Conservation (phyloP, 192 early-diverging fungal species). For the Kickxella alabastrina region DNA sequence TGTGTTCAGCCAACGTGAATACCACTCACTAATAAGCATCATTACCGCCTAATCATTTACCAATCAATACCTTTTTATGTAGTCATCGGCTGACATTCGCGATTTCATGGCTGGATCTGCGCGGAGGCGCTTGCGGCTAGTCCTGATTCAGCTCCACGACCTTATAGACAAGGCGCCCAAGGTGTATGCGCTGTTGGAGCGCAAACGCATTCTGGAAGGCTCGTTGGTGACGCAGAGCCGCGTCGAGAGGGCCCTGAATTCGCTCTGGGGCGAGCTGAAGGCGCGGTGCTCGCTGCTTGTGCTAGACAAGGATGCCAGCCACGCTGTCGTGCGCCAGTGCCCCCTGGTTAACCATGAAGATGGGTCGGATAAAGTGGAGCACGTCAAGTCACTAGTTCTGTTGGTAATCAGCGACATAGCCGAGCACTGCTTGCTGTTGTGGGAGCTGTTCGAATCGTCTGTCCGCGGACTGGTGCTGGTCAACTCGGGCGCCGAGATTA, state of each 20-base stretch:
- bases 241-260: constrained; percentile 33
- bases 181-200: constrained; percentile 30
- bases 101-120: constrained; percentile 30
- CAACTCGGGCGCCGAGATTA: constrained; percentile 11
- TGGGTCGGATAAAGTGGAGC: neutral
- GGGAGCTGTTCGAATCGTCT: constrained; percentile 26
- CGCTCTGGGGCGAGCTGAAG: constrained; percentile 40
- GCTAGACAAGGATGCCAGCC: constrained; percentile 21
- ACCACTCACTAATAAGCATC: too few species aligned
- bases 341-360: constrained; percentile 6
- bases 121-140: constrained; percentile 37
- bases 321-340: constrained; percentile 4
- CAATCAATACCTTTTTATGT: neutral
- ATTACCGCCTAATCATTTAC: too few species aligned
- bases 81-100: constrained; percentile 27
- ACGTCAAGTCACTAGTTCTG: constrained; percentile 17
- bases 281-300: constrained; percentile 32
- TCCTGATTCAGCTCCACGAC: constrained; percentile 34
- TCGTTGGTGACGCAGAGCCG: constrained; percentile 16
- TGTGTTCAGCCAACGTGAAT: too few species aligned
- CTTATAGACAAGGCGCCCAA: constrained; percentile 30
- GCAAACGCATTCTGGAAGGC: constrained; percentile 20
- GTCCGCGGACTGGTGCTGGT: constrained; percentile 35
- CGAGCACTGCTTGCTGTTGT: constrained; percentile 28
- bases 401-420: constrained; percentile 8